Percentiles rank a stretch among this genome's conserved stretches.
Evolutionary conservation across 768 basidiomycete species (phyloP).

Genomic region (Russula compacta): DNA sequence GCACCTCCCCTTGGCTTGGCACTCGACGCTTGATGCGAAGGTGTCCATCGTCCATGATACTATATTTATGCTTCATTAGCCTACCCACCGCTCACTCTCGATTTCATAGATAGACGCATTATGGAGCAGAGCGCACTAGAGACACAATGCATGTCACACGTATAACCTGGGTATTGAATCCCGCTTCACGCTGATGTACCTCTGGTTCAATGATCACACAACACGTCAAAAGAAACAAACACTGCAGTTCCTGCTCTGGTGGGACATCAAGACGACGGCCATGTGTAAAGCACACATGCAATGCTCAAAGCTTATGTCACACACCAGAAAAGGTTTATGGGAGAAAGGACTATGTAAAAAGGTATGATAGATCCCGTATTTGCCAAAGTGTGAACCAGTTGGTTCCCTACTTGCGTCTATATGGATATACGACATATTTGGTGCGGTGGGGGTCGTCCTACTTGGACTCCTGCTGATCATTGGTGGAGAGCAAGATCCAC

Average conservation of each 20-base stretch:
- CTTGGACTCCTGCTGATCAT: conserved; percentile 30
- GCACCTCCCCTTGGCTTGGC: neutral
- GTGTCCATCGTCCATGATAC: neutral
- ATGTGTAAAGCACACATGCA: neutral
- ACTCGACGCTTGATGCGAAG: too few species aligned
- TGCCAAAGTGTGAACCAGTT: neutral
- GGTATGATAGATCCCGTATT: neutral
- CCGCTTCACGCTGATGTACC: neutral
- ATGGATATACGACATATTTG: neutral
- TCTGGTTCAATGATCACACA: neutral
- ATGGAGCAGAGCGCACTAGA: neutral
- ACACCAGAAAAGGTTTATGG: neutral
- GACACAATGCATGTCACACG: neutral
- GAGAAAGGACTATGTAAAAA: neutral
- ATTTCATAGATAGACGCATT: neutral
- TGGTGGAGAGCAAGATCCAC: conserved; percentile 57
- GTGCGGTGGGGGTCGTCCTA: neutral
- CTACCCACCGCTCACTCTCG: neutral
- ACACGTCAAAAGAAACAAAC: neutral
- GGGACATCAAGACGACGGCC: neutral
- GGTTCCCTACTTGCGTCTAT: neutral
- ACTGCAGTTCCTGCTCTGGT: neutral
- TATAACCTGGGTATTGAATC: neutral
- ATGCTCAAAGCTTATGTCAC: neutral
- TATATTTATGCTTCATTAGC: neutral